Percentiles rank a stretch among this genome's conserved stretches.
Evolutionary conservation across 176 grass and related monocot genomes (phyloP).

Genomic region (Oropetium thomaeum): DNA sequence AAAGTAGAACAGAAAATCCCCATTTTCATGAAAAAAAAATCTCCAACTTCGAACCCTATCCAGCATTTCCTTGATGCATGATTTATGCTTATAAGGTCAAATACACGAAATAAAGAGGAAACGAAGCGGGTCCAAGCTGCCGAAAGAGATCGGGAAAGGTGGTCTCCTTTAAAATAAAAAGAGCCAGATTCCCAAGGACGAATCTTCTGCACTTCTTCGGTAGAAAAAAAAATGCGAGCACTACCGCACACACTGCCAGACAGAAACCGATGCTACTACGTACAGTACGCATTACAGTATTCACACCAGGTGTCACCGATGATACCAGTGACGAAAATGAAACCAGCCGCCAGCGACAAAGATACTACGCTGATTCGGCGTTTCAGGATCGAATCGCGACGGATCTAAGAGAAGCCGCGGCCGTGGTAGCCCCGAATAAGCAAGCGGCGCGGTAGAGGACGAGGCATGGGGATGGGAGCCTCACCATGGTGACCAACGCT

Average conservation of each 20-base stretch:
- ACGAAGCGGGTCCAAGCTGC: background rate
- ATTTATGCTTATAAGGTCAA: background rate
- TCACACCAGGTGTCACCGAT: background rate
- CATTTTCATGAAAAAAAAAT: no score
- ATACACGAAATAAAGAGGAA: background rate
- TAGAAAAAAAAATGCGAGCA: background rate
- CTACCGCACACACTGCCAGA: background rate
- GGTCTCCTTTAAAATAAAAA: background rate
- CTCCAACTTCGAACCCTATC: background rate
- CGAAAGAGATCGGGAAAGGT: background rate
- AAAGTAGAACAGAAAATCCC: background rate
- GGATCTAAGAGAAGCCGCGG: slow-evolving; percentile 11
- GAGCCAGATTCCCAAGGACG: slow-evolving; percentile 2
- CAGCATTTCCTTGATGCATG: background rate
- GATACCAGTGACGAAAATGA: no score
- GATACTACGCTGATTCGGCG: background rate
- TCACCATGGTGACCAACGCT: slow-evolving; percentile 35
- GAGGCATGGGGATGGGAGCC: background rate
- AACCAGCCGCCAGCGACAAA: background rate
- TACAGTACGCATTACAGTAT: slow-evolving; percentile 19
- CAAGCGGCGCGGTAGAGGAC: background rate
- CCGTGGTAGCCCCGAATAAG: background rate
- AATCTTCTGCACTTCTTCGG: background rate
- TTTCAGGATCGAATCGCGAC: background rate
- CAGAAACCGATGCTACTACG: slow-evolving; percentile 2